Percentiles rank a stretch among this genome's conserved stretches.
Evolutionary conservation across 225 moss, liverwort and hornwort genomes (phyloP).

Genomic region (Physcomitrellopsis africana): DNA sequence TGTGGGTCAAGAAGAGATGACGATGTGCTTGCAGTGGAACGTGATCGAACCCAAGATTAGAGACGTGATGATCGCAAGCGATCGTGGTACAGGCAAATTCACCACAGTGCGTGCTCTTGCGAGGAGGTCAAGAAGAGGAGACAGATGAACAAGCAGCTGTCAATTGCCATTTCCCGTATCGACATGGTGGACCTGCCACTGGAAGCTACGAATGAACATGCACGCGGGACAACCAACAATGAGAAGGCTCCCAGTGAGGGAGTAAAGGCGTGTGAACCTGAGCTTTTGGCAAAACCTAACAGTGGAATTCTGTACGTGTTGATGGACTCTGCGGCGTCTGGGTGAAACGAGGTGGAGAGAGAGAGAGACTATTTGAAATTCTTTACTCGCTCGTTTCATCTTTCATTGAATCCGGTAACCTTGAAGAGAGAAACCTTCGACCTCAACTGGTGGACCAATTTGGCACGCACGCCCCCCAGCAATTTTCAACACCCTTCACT

Average conservation of each 20-base stretch:
- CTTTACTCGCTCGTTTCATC: constrained; percentile 80
- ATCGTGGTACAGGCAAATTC: constrained; percentile 89
- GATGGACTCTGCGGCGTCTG: constrained; percentile 80
- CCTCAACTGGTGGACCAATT: constrained; percentile 84
- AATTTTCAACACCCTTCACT: too few relatives aligned
- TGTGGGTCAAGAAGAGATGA: constrained; percentile 93
- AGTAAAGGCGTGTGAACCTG: constrained; percentile 88
- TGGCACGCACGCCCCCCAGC: constrained; percentile 69
- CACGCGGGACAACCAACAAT: constrained; percentile 89
- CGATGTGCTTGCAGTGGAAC: constrained; percentile 80
- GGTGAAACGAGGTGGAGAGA: constrained; percentile 89
- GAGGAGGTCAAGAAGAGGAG: constrained; percentile 68
- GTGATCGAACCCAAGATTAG: constrained; percentile 90
- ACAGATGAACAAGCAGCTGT: constrained; percentile 44
- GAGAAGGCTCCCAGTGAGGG: constrained; percentile 93
- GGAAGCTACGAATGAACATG: constrained; percentile 87
- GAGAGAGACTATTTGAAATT: constrained; percentile 77
- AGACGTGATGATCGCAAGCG: constrained; percentile 95
- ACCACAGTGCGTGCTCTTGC: constrained; percentile 84
- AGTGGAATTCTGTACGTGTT: constrained; percentile 81
- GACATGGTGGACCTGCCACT: constrained; percentile 89
- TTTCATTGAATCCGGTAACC: constrained; percentile 81
- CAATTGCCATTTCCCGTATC: constrained; percentile 62
- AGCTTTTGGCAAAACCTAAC: constrained; percentile 80
- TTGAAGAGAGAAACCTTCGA: constrained; percentile 81